These are phyloP conservation scores for Trichoderma pleuroti DNA, from an alignment of 2,329 filamentous ascomycete genomes.

Conservation along the genomic window DNA sequence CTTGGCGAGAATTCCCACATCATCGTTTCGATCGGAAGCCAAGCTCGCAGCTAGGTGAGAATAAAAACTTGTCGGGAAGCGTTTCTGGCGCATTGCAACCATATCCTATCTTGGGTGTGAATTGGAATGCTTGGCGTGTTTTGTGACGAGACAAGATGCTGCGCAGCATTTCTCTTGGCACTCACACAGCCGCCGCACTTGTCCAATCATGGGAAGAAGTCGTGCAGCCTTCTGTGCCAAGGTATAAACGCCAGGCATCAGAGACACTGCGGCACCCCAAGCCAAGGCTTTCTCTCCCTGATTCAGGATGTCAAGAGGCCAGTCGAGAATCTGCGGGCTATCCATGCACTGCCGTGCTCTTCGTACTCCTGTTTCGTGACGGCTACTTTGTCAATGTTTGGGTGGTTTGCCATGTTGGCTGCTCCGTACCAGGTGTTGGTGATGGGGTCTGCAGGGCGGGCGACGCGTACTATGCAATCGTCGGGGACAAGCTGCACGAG, in stretches of 20 bases:
- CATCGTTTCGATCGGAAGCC: not conserved
- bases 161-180: not conserved
- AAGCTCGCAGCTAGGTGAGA: not conserved
- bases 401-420: constrained; percentile 69
- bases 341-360: constrained; percentile 75
- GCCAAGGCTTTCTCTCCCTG: not conserved
- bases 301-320: constrained; percentile 12
- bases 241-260: not conserved
- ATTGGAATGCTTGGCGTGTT: not conserved
- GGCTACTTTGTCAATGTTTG: constrained; percentile 61
- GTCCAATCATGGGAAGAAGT: not conserved
- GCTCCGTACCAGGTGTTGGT: constrained; percentile 82
- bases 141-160: not conserved
- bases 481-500: constrained; percentile 68
- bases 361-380: constrained; percentile 91
- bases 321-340: constrained; percentile 64
- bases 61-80: not conserved
- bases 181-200: not conserved
- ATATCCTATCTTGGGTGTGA: not conserved
- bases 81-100: not conserved
- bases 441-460: constrained; percentile 67
- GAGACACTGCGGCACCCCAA: not conserved
- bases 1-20: not conserved
- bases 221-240: too few relatives aligned
- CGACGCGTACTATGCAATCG: constrained; percentile 74